Base-by-base conservation (phyloP, 2,329 filamentous ascomycete genomes). In the Penicillium corylophilum region DNA sequence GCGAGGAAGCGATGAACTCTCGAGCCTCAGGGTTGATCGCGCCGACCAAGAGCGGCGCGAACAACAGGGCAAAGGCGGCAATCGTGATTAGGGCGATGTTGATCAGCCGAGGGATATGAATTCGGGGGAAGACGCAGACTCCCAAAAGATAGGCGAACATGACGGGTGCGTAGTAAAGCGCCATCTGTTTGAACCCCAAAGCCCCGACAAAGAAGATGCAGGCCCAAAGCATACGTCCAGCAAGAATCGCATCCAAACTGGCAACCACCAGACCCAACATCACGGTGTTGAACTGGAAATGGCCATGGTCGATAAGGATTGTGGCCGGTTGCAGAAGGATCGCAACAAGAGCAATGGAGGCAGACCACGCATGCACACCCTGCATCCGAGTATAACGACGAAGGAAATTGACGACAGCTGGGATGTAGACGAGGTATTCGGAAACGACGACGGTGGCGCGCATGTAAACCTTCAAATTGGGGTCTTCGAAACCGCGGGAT, bases 171-270 rank as follows among this genome's bases (percentile, higher is more conserved):
- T 96, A 99, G 76, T 97, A 99, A 15, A 99, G 80, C 1, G 93
- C 93, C 95, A 99, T 99, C 72, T 99, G 94, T 78, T 99, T 99
- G 79, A 97, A 99, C 5, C 90, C 90, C n/a, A 99, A 78, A 3
- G 93, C 89, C 15, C 83, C 84, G 6, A 99, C 94, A 63, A 99
- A 99, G 76, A 96, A 96, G 53, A 96, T 83, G 56, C 90, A 91
- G 23, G 89, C 84, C 91, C 93, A 96, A 55, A 95, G 82, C 64
- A 87, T 87, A 44, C 91, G 83, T 4, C 89, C 89, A 3, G 91
- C 90, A 45, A 96, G 73, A 74, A 97, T 88, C 70, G 89, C 94
- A 38, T 93, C 94, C 76, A 96, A 85, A 63, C 87, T 90, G 0
- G 90, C 90, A 26, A 95, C 77, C 9, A 94, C 85, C 43, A 97